Conservation (phyloP, 2,329 filamentous ascomycete genomes). For the Fusarium annulatum region DNA sequence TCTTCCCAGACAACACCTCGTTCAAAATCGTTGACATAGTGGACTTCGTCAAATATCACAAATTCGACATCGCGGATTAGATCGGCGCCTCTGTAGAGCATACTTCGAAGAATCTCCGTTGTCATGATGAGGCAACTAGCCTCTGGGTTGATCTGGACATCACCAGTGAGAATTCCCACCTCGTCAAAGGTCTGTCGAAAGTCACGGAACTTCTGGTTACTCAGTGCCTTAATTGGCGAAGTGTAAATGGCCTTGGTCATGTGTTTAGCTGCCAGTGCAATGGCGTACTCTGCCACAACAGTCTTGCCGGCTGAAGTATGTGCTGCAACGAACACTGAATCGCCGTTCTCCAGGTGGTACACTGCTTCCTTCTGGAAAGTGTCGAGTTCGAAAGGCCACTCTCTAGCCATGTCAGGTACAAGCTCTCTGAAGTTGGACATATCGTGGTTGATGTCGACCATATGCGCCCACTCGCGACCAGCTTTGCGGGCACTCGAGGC, state of each 20-base stretch:
- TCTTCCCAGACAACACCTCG: conserved; percentile 99
- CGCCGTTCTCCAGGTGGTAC: conserved; percentile 94
- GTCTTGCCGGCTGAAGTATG: conserved; percentile 99
- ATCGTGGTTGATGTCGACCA: conserved; percentile 94
- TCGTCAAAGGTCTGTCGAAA: conserved; percentile 92
- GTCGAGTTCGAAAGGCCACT: conserved; percentile 97
- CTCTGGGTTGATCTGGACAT: conserved; percentile 97
- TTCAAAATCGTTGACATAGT: conserved; percentile 97
- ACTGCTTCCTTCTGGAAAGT: conserved; percentile 99
- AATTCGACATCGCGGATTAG: conserved; percentile 97
- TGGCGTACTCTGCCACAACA: conserved; percentile 97
- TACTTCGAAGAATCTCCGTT: conserved; percentile 96
- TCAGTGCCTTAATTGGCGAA: conserved; percentile 96
- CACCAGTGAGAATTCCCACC: conserved; percentile 95
- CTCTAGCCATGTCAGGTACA: conserved; percentile 93
- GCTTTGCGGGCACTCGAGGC: conserved; percentile 77
- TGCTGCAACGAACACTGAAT: conserved; percentile 97
- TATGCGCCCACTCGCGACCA: conserved; percentile 94
- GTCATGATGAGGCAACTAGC: conserved; percentile 99
- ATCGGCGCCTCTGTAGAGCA: conserved; percentile 97
- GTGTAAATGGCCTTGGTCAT: conserved; percentile 99
- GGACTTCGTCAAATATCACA: conserved; percentile 98
- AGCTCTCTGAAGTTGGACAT: conserved; percentile 95
- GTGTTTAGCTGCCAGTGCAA: conserved; percentile 94
- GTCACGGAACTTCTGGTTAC: conserved; percentile 98